phyloP scores from a whole-genome alignment of 2,329 filamentous ascomycete species.

The Talaromyces rugulosus region DNA sequence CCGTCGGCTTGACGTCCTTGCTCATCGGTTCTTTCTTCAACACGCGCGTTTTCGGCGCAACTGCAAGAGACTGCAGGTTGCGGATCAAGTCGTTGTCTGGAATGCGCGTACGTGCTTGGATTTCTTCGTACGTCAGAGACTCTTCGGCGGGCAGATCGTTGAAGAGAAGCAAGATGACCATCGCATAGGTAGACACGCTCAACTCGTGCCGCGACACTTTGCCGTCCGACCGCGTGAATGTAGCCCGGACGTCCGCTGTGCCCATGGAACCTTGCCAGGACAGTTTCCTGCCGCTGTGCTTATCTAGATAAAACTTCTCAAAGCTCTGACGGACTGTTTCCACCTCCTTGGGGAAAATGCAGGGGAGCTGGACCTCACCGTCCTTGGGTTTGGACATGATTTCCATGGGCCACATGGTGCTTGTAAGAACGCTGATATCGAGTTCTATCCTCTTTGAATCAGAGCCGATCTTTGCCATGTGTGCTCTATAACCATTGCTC shows the following conservation, averaged over 20 bases:
- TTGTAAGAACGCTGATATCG: slow-evolving; percentile 79
- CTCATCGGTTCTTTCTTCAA: slow-evolving; percentile 74
- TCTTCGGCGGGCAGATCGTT: slow-evolving; percentile 62
- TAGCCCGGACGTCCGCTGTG: slow-evolving; percentile 79
- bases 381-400: slow-evolving; percentile 63
- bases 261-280: slow-evolving; percentile 78
- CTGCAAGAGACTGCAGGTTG: slow-evolving; percentile 74
- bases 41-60: slow-evolving; percentile 77
- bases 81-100: slow-evolving; percentile 68
- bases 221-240: slow-evolving; percentile 66
- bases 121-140: slow-evolving; percentile 65
- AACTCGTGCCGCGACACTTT: slow-evolving; percentile 80
- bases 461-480: slow-evolving; percentile 58
- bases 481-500: slow-evolving; percentile 68
- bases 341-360: slow-evolving; percentile 72
- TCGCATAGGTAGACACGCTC: slow-evolving; percentile 86
- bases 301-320: slow-evolving; percentile 79
- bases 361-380: slow-evolving; percentile 45
- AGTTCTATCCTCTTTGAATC: slow-evolving; percentile 68
- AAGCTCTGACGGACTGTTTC: slow-evolving; percentile 77
- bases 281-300: slow-evolving; percentile 81
- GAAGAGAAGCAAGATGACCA: slow-evolving; percentile 86
- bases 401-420: slow-evolving; percentile 92
- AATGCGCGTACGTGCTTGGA: slow-evolving; percentile 77
- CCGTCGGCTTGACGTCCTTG: slow-evolving; percentile 70